These are phyloP conservation scores for Hygrophoropsis aurantiaca DNA, from an alignment of 768 basidiomycete species.

Conservation along the genomic window DNA sequence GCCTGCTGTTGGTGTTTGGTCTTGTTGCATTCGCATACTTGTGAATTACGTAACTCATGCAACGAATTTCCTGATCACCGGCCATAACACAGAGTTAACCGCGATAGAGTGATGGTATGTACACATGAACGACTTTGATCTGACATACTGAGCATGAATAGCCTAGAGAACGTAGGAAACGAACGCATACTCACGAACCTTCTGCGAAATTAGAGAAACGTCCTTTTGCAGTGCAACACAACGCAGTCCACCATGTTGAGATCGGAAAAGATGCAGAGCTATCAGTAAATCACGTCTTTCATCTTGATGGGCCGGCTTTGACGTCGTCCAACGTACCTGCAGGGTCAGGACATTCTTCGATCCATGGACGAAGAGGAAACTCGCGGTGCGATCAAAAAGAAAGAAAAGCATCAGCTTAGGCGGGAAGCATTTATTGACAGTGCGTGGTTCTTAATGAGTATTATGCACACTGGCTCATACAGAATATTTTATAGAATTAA, in stretches of 20 bases:
- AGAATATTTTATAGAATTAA: constrained; percentile 40
- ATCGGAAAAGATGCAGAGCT: constrained; percentile 39
- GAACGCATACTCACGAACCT: constrained; percentile 46
- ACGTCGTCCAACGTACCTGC: constrained; percentile 2
- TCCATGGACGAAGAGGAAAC: constrained; percentile 29
- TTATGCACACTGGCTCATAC: neutral
- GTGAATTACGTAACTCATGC: too few relatives aligned
- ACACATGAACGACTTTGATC: too few relatives aligned
- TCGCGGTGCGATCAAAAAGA: constrained; percentile 47
- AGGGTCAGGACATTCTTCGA: constrained; percentile 48
- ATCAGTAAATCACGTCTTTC: constrained; percentile 36
- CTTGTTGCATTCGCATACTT: too few relatives aligned
- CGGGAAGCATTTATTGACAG: constrained; percentile 70
- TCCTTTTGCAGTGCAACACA: constrained; percentile 49
- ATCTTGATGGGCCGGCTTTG: neutral
- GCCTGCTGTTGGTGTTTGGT: too few relatives aligned
- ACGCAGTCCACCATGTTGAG: constrained; percentile 47
- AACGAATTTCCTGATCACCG: too few relatives aligned
- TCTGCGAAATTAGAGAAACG: constrained; percentile 51
- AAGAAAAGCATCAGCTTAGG: constrained; percentile 64
- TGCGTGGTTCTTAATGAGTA: constrained; percentile 25
- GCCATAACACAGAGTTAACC: too few relatives aligned
- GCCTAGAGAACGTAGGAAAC: constrained; percentile 39
- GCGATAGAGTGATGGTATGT: too few relatives aligned
- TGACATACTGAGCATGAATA: constrained; percentile 23